Evolutionary conservation across 768 basidiomycete genomes (phyloP), one percentile per base, ranked within the genome.

Genomic region (Phanerochaete sordida): DNA sequence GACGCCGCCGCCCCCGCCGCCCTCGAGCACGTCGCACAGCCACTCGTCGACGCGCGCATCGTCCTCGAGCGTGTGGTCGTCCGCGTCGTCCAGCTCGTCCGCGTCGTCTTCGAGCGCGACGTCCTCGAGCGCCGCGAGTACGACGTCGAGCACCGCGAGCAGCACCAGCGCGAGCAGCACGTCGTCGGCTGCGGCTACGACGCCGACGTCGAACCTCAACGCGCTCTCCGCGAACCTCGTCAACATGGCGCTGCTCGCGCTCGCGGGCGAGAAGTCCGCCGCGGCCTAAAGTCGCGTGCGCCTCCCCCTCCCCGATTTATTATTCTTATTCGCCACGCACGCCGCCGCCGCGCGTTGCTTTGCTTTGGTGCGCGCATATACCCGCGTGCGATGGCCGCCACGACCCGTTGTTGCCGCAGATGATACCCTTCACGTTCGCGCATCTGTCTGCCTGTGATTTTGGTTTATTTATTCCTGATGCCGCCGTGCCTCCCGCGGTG

Each of bases 11-110:
- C 24, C 52, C 2, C 31, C 52, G 27, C 55, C 73, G 26, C 63
- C 70, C 46, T 64, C 72, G 26, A 27, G 15, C 28, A 30, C n/a
- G 6, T 26, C 15, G 50, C 27, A 19, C 28, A 31, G 30, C 9
- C 30, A 3, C 28, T 21, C 50, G 28, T 13, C 6, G 7, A 35
- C 33, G 33, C 30, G 1, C 28, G 6, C 50, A 7, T 13, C 6
- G 7, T 7, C 33, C 7, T 35, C 33, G 7, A 15, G 19, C 2
- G 16, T 15, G 3, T 51, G 39, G 39, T 35, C 33, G 33, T 35
- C 33, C 39, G 8, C 30, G 5, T 33, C 30, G 30, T 27, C 28
- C 12, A 30, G 11, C 12, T 31, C 28, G 12, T 9, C 28, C 49
- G 4, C 28, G 26, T n/a, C 49, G 26, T 31, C 50, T 2, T 33